phyloP scores from a whole-genome alignment of 495 filamentous ascomycete genomes.

The Lasiosphaeria miniovina region DNA sequence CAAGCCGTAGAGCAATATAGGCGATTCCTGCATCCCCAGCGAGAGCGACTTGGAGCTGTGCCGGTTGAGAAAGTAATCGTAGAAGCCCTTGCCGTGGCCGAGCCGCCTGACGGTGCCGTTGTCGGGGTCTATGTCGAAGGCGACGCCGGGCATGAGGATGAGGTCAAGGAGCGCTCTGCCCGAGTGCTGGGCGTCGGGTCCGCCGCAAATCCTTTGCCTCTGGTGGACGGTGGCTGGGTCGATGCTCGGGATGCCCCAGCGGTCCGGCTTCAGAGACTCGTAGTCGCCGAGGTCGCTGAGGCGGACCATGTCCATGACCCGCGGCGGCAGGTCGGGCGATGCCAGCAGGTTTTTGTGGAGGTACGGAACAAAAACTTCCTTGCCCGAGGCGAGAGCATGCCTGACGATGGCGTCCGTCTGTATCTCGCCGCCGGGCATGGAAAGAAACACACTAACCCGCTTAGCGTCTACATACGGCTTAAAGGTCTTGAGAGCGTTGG shows the following conservation, averaged over 20 bases:
- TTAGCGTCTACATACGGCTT: slow-evolving; percentile 63
- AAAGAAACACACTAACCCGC: slow-evolving; percentile 81
- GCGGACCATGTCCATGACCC: slow-evolving; percentile 91
- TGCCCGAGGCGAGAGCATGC: slow-evolving; percentile 72
- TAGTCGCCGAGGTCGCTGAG: slow-evolving; percentile 72
- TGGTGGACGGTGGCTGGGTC: slow-evolving; percentile 55
- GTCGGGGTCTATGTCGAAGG: slow-evolving; percentile 65
- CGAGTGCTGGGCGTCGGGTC: slow-evolving; percentile 43
- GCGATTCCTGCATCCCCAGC: slow-evolving; percentile 40
- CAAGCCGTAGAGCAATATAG: slow-evolving; percentile 69
- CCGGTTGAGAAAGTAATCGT: slow-evolving; percentile 83
- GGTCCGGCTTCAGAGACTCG: slow-evolving; percentile 67
- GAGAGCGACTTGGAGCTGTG: slow-evolving; percentile 52
- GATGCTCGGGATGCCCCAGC: slow-evolving; percentile 90
- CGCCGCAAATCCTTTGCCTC: slow-evolving; percentile 68
- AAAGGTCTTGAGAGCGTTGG: slow-evolving; percentile 53
- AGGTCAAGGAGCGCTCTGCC: slow-evolving; percentile 62
- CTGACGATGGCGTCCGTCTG: slow-evolving; percentile 75
- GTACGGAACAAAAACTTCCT: slow-evolving; percentile 88
- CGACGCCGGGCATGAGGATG: slow-evolving; percentile 90
- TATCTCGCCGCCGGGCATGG: slow-evolving; percentile 84
- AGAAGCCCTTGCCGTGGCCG: slow-evolving; percentile 95
- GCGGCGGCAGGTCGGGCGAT: slow-evolving; percentile 46
- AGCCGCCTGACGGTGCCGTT: slow-evolving; percentile 61
- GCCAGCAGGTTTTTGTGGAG: slow-evolving; percentile 59